These are phyloP conservation scores for Candida qinlingensis DNA, from an alignment of 805 yeast species.

Conservation along the genomic window DNA sequence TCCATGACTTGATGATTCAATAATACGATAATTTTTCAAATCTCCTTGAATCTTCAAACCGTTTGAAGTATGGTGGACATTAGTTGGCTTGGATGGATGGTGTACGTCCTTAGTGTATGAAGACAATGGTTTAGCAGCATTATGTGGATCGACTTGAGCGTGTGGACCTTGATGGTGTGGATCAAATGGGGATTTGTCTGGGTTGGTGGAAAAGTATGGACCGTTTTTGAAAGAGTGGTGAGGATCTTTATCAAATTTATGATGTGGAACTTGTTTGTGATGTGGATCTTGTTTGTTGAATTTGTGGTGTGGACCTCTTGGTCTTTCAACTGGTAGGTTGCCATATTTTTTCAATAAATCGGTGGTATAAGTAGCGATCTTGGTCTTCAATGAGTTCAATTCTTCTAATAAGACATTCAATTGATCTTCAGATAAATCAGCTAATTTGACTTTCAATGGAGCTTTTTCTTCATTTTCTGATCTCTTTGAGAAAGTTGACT, in stretches of 20 bases:
- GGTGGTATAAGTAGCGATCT: slow-evolving; percentile 5
- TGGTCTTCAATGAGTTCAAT: slow-evolving; percentile 3
- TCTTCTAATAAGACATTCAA: slow-evolving; percentile 4
- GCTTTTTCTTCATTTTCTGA: not conserved
- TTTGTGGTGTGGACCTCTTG: not conserved
- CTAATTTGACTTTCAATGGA: not conserved
- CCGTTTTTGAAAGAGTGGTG: not conserved
- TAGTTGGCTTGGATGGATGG: too few species aligned
- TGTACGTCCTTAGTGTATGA: too few species aligned
- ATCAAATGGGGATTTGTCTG: not conserved
- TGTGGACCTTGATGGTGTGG: not conserved
- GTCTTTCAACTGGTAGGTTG: not conserved
- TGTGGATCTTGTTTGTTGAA: not conserved
- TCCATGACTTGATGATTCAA: slow-evolving; percentile 1
- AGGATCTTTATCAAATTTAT: not conserved
- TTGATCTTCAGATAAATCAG: slow-evolving; percentile 9
- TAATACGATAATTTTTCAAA: slow-evolving; percentile 3
- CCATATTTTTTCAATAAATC: not conserved
- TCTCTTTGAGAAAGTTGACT: slow-evolving; percentile 9
- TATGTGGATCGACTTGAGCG: slow-evolving; percentile 1
- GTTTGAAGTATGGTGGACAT: too few species aligned
- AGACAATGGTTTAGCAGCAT: not conserved
- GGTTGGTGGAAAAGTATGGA: not conserved
- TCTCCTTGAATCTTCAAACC: not conserved
- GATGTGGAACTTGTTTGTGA: not conserved